Base-by-base conservation (phyloP, 2,329 filamentous ascomycete genomes). In the Pyrenochaeta sp. region DNA sequence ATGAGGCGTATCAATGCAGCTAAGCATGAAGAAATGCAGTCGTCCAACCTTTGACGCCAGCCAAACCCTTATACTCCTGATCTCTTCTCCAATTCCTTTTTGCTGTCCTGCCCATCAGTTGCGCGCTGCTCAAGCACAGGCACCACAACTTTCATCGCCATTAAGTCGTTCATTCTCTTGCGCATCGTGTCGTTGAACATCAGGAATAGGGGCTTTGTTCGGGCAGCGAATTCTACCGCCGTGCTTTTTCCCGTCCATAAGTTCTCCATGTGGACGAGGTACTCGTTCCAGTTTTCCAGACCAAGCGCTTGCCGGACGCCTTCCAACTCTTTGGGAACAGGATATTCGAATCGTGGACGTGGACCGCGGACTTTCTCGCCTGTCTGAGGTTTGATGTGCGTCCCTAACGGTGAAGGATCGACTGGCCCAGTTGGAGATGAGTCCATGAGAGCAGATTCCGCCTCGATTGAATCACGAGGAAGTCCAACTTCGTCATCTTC, bases 221-320 rank as follows among this genome's bases (percentile, higher is more conserved):
- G 15, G 0, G 28, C 40, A 4, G 49, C 47, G 5, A 59, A 58
- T 8, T 66, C 56, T 5, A 45, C 25, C 2, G 47, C 56, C 0
- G 46, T 53, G 2, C 63, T 55, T 13, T 65, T 40, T 0, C 51
- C 28, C 1, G 52, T 24, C 43, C 49, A 56, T 3, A 50, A 45
- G 36, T 52, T 56, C 54, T 67, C 63, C 43, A 60, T 34, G 10
- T 63, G 30, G 0, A 42, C 43, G 0, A 67, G 4, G 19, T 67
- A 67, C 36, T 66, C 59, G 6, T 48, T 58, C 65, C 66, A 69
- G 32, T 61, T 54, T 6, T 62, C 54, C 12, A 47, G 44, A 25
- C 66, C 66, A 2, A 69, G 45, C 12, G 66, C 66, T 5, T 15
- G 32, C n/a, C 54, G 36, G 9, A 64, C 42, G 12, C 55, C 44